Percentiles rank a stretch among this genome's conserved stretches.
phyloP scores from a whole-genome alignment of 768 basidiomycete species.

The Hemileccinum impolitum region DNA sequence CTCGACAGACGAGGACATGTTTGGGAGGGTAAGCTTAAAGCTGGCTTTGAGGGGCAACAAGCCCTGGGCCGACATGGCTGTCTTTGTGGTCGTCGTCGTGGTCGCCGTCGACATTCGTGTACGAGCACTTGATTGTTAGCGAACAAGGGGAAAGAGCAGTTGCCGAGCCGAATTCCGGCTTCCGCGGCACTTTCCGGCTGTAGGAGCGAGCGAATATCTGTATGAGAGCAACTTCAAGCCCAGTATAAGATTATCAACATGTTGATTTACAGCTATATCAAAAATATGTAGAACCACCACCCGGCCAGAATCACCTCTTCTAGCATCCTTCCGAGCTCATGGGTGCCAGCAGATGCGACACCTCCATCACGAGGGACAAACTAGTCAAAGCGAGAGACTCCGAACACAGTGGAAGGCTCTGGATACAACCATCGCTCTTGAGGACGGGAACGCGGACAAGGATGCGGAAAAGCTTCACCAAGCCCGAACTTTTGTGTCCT shows the following conservation, averaged over 20 bases:
- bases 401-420: constrained; percentile 33
- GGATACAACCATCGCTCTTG: constrained; percentile 51
- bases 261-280: too few relatives aligned
- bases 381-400: constrained; percentile 43
- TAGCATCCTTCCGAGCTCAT: constrained; percentile 46
- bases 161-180: constrained; percentile 1
- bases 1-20: constrained; percentile 25
- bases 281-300: constrained; percentile 37
- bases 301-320: constrained; percentile 34
- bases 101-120: constrained; percentile 50
- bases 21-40: constrained; percentile 5
- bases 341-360: constrained; percentile 69
- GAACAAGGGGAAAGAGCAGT: too few relatives aligned
- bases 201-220: too few relatives aligned
- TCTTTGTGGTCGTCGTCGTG: constrained; percentile 33
- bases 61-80: constrained; percentile 21
- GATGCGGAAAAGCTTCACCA: constrained; percentile 76
- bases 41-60: constrained; percentile 37
- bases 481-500: constrained; percentile 94
- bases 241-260: too few relatives aligned
- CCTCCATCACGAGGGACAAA: constrained; percentile 50
- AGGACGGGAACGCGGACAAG: constrained; percentile 95
- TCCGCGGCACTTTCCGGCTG: constrained; percentile 1
- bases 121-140: constrained; percentile 25
- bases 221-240: too few relatives aligned